A percentile compares a stretch with the other conserved stretches of the same genome.
phyloP scores from a whole-genome alignment of 371 early-diverging fungal species.

The Lichtheimia ramosa region DNA sequence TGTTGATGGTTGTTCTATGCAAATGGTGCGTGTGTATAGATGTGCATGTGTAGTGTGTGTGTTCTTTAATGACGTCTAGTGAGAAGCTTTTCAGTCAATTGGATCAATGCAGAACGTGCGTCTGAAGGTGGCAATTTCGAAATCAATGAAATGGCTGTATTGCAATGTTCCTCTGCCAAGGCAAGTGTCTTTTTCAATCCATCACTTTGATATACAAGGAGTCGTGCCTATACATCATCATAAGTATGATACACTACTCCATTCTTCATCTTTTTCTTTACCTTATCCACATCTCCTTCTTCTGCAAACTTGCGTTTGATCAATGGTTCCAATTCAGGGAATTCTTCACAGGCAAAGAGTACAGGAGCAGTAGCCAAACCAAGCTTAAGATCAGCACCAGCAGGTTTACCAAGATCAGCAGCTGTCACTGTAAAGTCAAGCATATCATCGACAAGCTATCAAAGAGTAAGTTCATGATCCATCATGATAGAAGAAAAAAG shows the following conservation, averaged over 20 bases:
- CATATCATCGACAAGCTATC: constrained; percentile 88
- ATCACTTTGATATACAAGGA: constrained; percentile 68
- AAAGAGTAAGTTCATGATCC: too few relatives aligned
- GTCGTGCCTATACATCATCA: constrained; percentile 51
- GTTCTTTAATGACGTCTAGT: constrained; percentile 29
- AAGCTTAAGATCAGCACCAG: constrained; percentile 82
- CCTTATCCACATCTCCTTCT: constrained; percentile 65
- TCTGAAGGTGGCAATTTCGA: constrained; percentile 64
- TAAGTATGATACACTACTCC: neutral
- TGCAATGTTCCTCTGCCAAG: constrained; percentile 59
- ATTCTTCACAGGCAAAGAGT: constrained; percentile 88
- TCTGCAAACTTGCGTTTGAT: constrained; percentile 84
- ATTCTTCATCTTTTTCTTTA: constrained; percentile 10
- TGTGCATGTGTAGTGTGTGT: too few relatives aligned
- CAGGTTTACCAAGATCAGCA: constrained; percentile 87
- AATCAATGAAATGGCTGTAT: constrained; percentile 60
- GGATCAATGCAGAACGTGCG: constrained; percentile 69
- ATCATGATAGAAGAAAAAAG: too few relatives aligned
- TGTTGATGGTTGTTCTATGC: too few relatives aligned
- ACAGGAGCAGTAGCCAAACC: constrained; percentile 95
- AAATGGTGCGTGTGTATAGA: too few relatives aligned
- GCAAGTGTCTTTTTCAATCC: constrained; percentile 65
- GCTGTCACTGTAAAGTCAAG: constrained; percentile 84
- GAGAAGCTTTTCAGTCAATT: constrained; percentile 57
- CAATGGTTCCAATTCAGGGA: constrained; percentile 79